Evolutionary conservation across 2,329 filamentous ascomycete species (phyloP), one percentile per base, ranked within the genome.

Genomic region (Teratosphaeria epicoccoides): DNA sequence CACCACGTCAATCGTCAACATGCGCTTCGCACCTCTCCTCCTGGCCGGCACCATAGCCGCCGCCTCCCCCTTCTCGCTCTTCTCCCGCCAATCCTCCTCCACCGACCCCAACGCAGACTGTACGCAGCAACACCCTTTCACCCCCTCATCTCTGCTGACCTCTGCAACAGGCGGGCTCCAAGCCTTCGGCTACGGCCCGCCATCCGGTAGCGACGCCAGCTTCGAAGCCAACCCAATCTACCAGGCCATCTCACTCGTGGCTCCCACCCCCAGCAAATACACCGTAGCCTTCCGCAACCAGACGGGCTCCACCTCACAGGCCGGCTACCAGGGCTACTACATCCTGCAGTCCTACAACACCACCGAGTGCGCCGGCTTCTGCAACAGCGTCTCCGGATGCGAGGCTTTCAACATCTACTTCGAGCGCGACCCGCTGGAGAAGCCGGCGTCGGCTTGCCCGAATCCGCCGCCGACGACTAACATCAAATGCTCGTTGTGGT

Each of bases 401-500:
- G 46, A 54, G 20, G 50, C 54, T 12, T 56, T 58, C 49, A 61
- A 59, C 49, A 54, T 63, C 50, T 61, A 56, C 54, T 61, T 55
- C 52, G 60, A 63, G 54, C 63, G 69, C 29, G 63, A 69, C 46
- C 69, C 69, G 14, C 57, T 54, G 6, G 24, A 66, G 11, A 51
- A 61, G 17, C 65, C 69, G 6, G 62, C 49, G 17, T 60, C 50
- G 23, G 49, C 49, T 6, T 71, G 70, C 55, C 54, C 60, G 6
- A 62, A 70, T 37, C 69, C 70, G 11, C 20, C 61, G 1, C 64
- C 65, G 9, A 54, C 63, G 10, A 67, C 63, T 11, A 64, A 61
- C 17, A 55, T 60, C 53, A 68, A 69, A 51, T 71, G 69, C 52
- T 59, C 63, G 2, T 56, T 64, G 20, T 70, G 65, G 63, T 67